These are phyloP conservation scores for Prunus mira DNA, from an alignment of 306 rosid species.

Conservation along the genomic window DNA sequence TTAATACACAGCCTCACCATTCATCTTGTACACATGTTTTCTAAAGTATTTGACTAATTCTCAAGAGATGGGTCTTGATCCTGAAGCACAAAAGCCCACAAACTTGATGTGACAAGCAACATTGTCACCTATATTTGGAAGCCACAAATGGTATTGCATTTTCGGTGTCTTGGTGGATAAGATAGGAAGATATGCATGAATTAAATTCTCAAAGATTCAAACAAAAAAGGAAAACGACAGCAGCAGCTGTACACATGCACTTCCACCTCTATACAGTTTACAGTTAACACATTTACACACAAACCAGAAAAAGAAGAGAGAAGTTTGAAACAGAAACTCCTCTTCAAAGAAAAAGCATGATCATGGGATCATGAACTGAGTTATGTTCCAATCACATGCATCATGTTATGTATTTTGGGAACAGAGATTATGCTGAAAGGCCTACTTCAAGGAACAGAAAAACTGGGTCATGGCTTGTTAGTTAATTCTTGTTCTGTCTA, in stretches of 20 bases:
- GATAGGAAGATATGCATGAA: background rate
- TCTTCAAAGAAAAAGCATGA: background rate
- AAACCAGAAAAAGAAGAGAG: background rate
- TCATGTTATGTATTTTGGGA: background rate
- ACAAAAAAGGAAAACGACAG: too few relatives aligned
- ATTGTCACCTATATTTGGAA: background rate
- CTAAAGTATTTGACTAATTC: background rate
- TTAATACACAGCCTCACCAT: too few relatives aligned
- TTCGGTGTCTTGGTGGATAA: background rate
- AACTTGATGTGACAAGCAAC: constrained; percentile 1
- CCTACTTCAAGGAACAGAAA: background rate
- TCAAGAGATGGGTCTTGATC: background rate
- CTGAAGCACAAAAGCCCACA: background rate
- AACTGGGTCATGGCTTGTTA: background rate
- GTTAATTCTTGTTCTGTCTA: too few relatives aligned
- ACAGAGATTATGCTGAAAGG: background rate
- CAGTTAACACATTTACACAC: too few relatives aligned
- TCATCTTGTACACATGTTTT: background rate
- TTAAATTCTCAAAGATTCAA: background rate
- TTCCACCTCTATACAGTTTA: too few relatives aligned
- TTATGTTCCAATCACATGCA: background rate
- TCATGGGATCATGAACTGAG: background rate
- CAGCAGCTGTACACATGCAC: too few relatives aligned
- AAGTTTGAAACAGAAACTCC: too few relatives aligned
- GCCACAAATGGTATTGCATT: background rate